These are phyloP conservation scores for Annulohypoxylon truncatum DNA, from an alignment of 2,329 filamentous ascomycete species.

Conservation along the genomic window DNA sequence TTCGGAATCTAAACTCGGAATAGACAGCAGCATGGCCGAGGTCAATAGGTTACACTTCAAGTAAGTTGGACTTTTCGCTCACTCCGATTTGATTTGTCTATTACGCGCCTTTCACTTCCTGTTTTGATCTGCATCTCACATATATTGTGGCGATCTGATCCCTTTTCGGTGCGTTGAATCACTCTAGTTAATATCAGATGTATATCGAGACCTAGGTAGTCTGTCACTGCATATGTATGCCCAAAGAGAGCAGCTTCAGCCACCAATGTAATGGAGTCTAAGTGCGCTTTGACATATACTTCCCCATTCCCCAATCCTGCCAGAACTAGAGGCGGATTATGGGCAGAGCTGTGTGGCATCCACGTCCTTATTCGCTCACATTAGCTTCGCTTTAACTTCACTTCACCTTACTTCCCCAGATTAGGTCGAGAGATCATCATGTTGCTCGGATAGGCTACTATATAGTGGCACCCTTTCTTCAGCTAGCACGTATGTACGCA, in stretches of 20 bases:
- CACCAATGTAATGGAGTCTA: not conserved
- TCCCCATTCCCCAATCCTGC: not conserved
- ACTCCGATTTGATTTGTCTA: conserved; percentile 14
- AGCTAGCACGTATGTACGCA: conserved; percentile 17
- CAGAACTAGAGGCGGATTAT: not conserved
- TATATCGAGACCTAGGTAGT: conserved; percentile 10
- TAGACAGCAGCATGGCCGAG: conserved; percentile 49
- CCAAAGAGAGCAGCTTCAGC: not conserved
- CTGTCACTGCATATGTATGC: conserved; percentile 1
- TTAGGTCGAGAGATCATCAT: conserved; percentile 1
- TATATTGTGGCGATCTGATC: conserved; percentile 20
- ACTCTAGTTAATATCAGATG: conserved; percentile 15
- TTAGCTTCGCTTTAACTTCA: not conserved
- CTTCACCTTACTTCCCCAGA: not conserved
- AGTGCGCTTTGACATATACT: not conserved
- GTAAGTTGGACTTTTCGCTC: conserved; percentile 48
- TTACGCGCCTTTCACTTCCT: conserved; percentile 24
- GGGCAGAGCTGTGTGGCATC: conserved; percentile 1
- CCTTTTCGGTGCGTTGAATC: conserved; percentile 1
- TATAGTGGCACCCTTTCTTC: conserved; percentile 1
- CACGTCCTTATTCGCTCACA: too few relatives aligned
- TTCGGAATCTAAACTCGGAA: not conserved
- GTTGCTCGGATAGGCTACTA: conserved; percentile 5
- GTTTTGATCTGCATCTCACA: conserved; percentile 17
- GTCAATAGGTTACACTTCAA: conserved; percentile 58